Base-by-base conservation (phyloP, 2,329 filamentous ascomycete genomes). In the Aspergillus fumigatus region DNA sequence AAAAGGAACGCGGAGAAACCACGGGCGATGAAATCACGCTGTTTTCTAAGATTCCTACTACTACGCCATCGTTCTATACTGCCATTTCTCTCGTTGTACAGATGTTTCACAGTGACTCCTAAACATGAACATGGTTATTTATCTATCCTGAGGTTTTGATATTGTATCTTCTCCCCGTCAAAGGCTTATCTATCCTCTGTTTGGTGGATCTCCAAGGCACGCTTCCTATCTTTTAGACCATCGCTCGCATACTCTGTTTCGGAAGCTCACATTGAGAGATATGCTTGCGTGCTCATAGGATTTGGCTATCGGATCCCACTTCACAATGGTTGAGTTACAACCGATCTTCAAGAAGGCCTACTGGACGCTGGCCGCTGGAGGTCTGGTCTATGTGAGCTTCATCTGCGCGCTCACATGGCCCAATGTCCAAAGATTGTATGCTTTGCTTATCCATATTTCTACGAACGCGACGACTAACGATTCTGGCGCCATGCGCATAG, bases 361-460 rank as follows among this genome's bases (percentile, higher is more conserved):
- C 64, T 82, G 80, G 75, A 77, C 80, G 17, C 74, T 89, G 17
- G 83, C 79, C 14, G 79, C 80, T 17, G 80, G 85, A 14, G 78
- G 90, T 7, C 82, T 82, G 41, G 65, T 89, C 26, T 96, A 94
- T 73, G 75, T 84, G 19, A 68, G 82, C 27, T 86, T 88, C 60
- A 74, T 96, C n/a, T 75, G 81, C 2, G 75, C 88, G 9, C 76
- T 89, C 57, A 82, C 87, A 14, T 85, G 84, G 65, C 86, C 90
- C 2, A 84, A 80, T 64, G 77, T 96, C 52, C 93, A 97, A 71
- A 82, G 89, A 76, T 86, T 92, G 92, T 96, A 80, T 76, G 86
- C 73, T 32, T 50, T 17, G 19, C 11, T 21, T 25, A 8, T 11
- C 25, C 27, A 17, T 10, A 21, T 26, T 21, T 35, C 7, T 21